phyloP scores from a whole-genome alignment of 2,329 filamentous ascomycete genomes.

The Fusarium circinatum region DNA sequence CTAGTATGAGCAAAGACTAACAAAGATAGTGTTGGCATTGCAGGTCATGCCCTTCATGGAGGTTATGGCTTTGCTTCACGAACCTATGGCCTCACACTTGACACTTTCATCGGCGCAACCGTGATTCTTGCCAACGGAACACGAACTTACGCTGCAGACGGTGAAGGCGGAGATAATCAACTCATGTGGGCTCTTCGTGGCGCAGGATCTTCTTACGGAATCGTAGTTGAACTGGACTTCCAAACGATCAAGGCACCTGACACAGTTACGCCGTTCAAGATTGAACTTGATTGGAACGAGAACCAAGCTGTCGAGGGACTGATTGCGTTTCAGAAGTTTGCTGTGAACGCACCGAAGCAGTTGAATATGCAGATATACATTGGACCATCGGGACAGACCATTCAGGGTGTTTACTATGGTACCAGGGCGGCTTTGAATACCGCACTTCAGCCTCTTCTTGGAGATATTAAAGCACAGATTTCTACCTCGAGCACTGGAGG shows the following conservation, averaged over 20 bases:
- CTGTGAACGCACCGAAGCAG: slow-evolving; percentile 35
- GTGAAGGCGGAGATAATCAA: slow-evolving; percentile 33
- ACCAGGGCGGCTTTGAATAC: slow-evolving; percentile 20
- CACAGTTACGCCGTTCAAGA: slow-evolving; percentile 33
- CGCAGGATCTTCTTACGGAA: slow-evolving; percentile 47
- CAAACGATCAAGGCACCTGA: slow-evolving; percentile 40
- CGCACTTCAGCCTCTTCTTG: slow-evolving; percentile 33
- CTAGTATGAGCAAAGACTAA: neutral
- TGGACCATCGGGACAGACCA: slow-evolving; percentile 23
- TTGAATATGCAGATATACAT: slow-evolving; percentile 47
- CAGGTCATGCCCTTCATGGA: slow-evolving; percentile 45
- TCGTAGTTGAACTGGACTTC: slow-evolving; percentile 46
- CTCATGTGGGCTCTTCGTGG: slow-evolving; percentile 47
- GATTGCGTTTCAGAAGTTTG: slow-evolving; percentile 42
- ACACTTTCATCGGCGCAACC: slow-evolving; percentile 44
- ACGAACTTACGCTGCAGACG: slow-evolving; percentile 35
- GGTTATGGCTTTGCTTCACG: slow-evolving; percentile 47
- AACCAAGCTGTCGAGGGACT: slow-evolving; percentile 34
- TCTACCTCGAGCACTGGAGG: slow-evolving; percentile 25
- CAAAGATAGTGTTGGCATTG: slow-evolving; percentile 40
- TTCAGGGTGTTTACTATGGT: slow-evolving; percentile 47
- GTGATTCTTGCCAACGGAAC: slow-evolving; percentile 46
- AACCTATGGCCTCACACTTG: slow-evolving; percentile 43
- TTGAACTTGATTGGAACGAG: slow-evolving; percentile 36
- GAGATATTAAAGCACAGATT: slow-evolving; percentile 19